Conservation (phyloP, 495 filamentous ascomycete genomes). For the Hypoxylon crocopeplum region DNA sequence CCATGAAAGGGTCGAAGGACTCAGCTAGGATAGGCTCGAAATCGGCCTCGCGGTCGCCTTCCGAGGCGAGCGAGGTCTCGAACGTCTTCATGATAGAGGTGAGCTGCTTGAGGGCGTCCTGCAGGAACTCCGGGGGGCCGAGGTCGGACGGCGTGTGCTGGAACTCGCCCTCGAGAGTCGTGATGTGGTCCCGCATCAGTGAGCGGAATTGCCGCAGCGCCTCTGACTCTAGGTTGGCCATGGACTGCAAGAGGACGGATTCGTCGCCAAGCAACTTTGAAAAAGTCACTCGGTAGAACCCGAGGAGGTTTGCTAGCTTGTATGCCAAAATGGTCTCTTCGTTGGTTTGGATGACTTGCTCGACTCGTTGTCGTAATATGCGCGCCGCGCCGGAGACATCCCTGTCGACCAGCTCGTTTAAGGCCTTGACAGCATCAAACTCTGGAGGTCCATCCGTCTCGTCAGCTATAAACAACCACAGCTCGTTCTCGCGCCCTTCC, state of each 20-base stretch:
- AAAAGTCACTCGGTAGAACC: constrained; percentile 89
- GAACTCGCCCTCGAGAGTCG: constrained; percentile 72
- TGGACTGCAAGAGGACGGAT: constrained; percentile 72
- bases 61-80: constrained; percentile 74
- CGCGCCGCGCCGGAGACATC: constrained; percentile 80
- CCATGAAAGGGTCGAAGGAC: constrained; percentile 86
- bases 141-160: constrained; percentile 72
- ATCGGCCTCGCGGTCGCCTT: constrained; percentile 62
- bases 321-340: constrained; percentile 90
- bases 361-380: constrained; percentile 79
- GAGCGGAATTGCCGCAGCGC: constrained; percentile 83
- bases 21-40: constrained; percentile 82
- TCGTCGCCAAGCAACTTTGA: constrained; percentile 74
- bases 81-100: constrained; percentile 78
- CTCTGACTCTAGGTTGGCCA: constrained; percentile 71
- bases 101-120: constrained; percentile 78
- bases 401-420: constrained; percentile 88
- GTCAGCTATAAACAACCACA: constrained; percentile 72
- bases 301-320: constrained; percentile 84
- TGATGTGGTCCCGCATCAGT: constrained; percentile 78
- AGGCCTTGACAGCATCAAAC: constrained; percentile 83
- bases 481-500: constrained; percentile 83
- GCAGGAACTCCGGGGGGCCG: constrained; percentile 81
- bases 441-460: constrained; percentile 55
- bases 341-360: constrained; percentile 90